phyloP scores from a whole-genome alignment of 768 basidiomycete species.

The Boletus rubescentipes region DNA sequence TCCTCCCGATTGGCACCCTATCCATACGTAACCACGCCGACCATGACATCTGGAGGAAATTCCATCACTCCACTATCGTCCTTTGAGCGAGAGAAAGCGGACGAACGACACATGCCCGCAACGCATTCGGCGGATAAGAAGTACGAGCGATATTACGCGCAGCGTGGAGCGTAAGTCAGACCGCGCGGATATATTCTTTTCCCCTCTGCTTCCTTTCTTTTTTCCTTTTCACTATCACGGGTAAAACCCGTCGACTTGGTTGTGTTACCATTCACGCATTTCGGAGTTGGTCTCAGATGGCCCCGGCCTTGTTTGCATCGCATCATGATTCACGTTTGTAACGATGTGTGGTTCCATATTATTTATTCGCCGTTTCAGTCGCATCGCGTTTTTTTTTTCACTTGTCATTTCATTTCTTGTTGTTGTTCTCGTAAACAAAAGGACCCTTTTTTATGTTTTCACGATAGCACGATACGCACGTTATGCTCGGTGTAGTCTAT shows the following conservation, averaged over 20 bases:
- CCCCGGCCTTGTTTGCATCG: constrained; percentile 4
- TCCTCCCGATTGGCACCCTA: constrained; percentile 37
- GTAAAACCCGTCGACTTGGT: constrained; percentile 4
- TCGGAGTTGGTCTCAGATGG: neutral
- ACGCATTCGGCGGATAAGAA: constrained; percentile 40
- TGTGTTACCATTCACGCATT: constrained; percentile 7
- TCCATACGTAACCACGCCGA: constrained; percentile 39
- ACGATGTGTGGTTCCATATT: constrained; percentile 4
- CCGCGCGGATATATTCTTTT: neutral
- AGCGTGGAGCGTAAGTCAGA: constrained; percentile 14
- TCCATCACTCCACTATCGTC: constrained; percentile 36
- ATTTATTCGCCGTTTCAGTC: constrained; percentile 16
- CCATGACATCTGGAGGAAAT: constrained; percentile 33
- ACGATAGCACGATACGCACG: constrained; percentile 10
- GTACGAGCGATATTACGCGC: constrained; percentile 29
- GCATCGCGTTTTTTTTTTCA: neutral
- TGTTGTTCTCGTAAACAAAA: neutral
- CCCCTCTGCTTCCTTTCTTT: neutral
- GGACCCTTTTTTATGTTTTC: neutral
- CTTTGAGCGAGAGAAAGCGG: constrained; percentile 57
- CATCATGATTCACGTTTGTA: constrained; percentile 2
- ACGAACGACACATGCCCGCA: constrained; percentile 50
- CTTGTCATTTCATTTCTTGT: too few relatives aligned
- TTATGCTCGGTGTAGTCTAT: constrained; percentile 28
- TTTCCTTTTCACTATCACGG: neutral